Evolutionary conservation across 257 asterid species (phyloP).

Genomic region (Solanum ossicruentum): DNA sequence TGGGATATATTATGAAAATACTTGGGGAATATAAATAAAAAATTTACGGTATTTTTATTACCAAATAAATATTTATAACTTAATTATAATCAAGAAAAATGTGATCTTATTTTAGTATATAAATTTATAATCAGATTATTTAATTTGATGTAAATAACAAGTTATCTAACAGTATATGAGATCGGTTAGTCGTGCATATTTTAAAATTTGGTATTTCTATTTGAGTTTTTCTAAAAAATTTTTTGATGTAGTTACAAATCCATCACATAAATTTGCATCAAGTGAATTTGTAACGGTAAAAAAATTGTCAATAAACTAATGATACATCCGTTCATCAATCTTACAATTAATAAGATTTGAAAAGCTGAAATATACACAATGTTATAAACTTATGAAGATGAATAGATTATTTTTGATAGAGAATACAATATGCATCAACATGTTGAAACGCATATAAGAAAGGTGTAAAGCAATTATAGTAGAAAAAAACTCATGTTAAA

Average conservation of each 20-base stretch:
- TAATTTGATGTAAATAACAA: background rate
- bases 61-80: background rate
- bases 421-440: no score
- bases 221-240: background rate
- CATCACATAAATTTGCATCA: background rate
- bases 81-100: background rate
- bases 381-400: background rate
- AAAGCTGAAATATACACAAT: background rate
- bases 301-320: background rate
- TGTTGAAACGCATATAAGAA: no score
- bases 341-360: background rate
- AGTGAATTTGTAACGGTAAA: background rate
- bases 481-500: background rate
- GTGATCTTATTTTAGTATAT: background rate
- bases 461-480: background rate
- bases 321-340: background rate
- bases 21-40: background rate
- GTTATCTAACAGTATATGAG: background rate
- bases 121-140: background rate
- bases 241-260: background rate
- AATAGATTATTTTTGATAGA: no score
- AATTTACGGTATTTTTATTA: background rate
- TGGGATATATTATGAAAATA: background rate
- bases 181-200: background rate
- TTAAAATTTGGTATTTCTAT: background rate